Conservation (phyloP, 2,329 filamentous ascomycete species). For the Diaporthe citriasiana region DNA sequence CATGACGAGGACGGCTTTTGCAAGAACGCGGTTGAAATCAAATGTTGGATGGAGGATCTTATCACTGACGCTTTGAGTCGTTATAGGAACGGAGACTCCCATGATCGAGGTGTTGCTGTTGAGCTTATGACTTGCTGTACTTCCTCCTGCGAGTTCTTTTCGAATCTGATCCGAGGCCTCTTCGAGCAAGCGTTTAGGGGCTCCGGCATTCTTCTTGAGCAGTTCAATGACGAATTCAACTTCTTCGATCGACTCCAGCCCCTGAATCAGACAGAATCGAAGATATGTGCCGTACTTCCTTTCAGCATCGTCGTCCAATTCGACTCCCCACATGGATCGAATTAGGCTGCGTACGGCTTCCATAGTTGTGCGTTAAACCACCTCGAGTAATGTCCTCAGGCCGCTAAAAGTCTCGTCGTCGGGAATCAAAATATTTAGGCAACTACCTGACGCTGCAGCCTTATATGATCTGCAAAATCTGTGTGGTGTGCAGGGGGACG, state of each 20-base stretch:
- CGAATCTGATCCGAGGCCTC: background rate
- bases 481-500: background rate
- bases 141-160: background rate
- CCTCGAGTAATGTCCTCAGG: background rate
- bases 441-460: background rate
- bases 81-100: background rate
- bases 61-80: background rate
- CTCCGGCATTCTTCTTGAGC: background rate
- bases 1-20: conserved; percentile 2
- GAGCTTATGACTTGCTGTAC: background rate
- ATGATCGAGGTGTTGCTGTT: background rate
- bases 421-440: background rate
- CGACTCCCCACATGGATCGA: conserved; percentile 3
- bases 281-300: background rate
- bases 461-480: background rate
- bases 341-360: background rate
- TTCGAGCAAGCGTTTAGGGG: background rate
- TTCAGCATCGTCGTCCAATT: background rate
- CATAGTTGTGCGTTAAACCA: background rate
- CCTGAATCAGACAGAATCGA: background rate
- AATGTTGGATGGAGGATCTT: background rate
- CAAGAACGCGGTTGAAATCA: background rate
- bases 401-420: background rate
- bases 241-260: background rate
- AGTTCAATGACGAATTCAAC: background rate